Evolutionary conservation across 139 green algal species (phyloP).

Genomic region (Chlorella sp.): DNA sequence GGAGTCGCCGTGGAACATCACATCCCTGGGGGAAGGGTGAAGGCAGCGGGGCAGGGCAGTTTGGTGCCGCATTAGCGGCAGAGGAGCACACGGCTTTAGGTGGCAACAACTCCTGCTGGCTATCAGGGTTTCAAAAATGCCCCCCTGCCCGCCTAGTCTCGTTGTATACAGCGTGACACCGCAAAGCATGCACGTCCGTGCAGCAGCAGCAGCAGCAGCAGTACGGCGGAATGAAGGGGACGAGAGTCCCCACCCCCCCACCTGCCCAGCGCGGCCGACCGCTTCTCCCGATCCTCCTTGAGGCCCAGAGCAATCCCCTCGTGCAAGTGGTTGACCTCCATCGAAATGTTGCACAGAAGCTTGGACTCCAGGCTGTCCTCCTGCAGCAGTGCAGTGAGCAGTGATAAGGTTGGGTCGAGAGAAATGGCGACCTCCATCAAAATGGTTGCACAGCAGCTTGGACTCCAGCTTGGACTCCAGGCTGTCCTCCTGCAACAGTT

Average conservation of each 20-base stretch:
- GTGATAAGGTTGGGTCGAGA: too few species aligned
- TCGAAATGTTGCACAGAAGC: conserved; percentile 98
- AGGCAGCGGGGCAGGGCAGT: neutral
- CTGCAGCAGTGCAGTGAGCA: too few species aligned
- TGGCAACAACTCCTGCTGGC: too few species aligned
- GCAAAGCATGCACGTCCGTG: neutral
- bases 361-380: conserved; percentile 73
- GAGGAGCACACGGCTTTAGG: too few species aligned
- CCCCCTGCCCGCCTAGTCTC: too few species aligned
- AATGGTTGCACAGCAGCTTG: conserved; percentile 99
- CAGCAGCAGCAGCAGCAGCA: too few species aligned
- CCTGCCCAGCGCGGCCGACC: conserved; percentile 41
- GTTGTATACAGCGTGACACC: too few species aligned
- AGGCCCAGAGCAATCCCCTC: conserved; percentile 88
- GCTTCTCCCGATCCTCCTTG: conserved; percentile 89
- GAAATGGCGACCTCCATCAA: conserved; percentile 76
- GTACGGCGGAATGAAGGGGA: too few species aligned
- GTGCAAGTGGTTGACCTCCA: conserved; percentile 88
- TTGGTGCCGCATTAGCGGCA: neutral
- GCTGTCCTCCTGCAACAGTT: conserved; percentile 48
- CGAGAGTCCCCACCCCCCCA: neutral
- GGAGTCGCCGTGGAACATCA: conserved; percentile 78
- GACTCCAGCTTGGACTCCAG: conserved; percentile 92
- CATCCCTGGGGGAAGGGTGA: conserved; percentile 12
- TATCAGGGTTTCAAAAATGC: too few species aligned